A percentile compares a stretch with the other conserved stretches of the same genome.
Conservation (phyloP, 176 grass and related monocot genomes). For the Triticum dicoccoides region DNA sequence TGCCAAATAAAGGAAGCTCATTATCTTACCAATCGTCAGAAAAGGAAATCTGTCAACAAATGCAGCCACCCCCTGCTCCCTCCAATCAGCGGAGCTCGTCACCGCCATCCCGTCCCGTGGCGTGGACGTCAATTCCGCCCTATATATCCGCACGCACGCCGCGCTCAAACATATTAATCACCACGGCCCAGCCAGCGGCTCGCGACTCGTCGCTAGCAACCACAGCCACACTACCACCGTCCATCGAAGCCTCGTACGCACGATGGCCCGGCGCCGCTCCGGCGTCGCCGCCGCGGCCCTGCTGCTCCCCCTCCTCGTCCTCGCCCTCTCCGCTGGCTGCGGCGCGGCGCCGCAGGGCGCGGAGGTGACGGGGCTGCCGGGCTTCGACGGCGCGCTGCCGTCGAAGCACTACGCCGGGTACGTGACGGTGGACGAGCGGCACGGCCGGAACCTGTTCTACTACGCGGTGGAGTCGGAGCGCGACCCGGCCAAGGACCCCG, state of each 20-base stretch:
- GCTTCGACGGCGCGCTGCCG: slow-evolving; percentile 34
- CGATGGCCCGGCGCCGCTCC: not conserved
- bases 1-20: too few relatives aligned
- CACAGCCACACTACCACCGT: too few relatives aligned
- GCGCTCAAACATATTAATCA: not conserved
- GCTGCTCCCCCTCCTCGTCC: not conserved
- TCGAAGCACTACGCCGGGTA: slow-evolving; percentile 61
- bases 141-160: not conserved
- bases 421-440: slow-evolving; percentile 48
- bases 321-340: not conserved
- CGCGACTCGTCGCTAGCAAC: not conserved
- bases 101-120: not conserved
- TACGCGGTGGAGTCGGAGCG: slow-evolving; percentile 57
- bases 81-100: not conserved
- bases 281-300: not conserved
- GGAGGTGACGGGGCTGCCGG: slow-evolving; percentile 30
- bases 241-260: not conserved
- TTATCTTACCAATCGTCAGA: too few relatives aligned
- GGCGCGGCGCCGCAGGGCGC: slow-evolving; percentile 17
- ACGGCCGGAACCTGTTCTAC: slow-evolving; percentile 47
- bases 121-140: not conserved
- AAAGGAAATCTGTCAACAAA: not conserved
- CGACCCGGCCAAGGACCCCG: slow-evolving; percentile 34
- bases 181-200: not conserved
- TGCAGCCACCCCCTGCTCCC: not conserved